A percentile compares a stretch with the other conserved stretches of the same genome.
Conservation (phyloP, 179 eudicot genomes). For the Carnegiea gigantea region DNA sequence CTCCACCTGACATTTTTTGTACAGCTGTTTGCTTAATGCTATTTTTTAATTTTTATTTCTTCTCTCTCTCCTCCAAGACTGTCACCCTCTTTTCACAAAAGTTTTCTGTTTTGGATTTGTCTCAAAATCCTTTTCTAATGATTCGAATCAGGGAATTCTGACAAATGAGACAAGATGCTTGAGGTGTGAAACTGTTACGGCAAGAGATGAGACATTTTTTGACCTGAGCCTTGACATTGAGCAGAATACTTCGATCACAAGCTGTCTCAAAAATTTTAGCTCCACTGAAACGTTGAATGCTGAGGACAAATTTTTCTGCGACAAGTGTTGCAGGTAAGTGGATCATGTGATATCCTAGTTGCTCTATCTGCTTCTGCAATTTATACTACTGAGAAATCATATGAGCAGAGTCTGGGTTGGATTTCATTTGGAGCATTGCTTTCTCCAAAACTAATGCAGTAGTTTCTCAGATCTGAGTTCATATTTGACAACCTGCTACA, state of each 20-base stretch:
- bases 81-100: neutral
- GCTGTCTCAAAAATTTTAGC: conserved; percentile 88
- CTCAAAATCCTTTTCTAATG: conserved; percentile 11
- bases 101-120: neutral
- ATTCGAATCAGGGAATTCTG: conserved; percentile 67
- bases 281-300: conserved; percentile 89
- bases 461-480: too few relatives aligned
- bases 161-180: conserved; percentile 90
- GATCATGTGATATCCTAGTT: conserved; percentile 8
- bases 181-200: conserved; percentile 89
- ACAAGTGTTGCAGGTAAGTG: conserved; percentile 81
- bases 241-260: conserved; percentile 86
- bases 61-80: neutral
- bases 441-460: too few relatives aligned
- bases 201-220: conserved; percentile 86
- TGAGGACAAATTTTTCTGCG: conserved; percentile 91
- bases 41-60: neutral
- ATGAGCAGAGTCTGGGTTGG: too few relatives aligned
- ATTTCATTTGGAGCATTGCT: too few relatives aligned
- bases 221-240: conserved; percentile 93
- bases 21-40: neutral
- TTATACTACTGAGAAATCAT: neutral
- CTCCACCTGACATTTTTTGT: neutral
- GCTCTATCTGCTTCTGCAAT: conserved; percentile 3
- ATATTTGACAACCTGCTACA: too few relatives aligned